Base-by-base conservation (phyloP, 257 asterid genomes). In the Buddleja alternifolia region DNA sequence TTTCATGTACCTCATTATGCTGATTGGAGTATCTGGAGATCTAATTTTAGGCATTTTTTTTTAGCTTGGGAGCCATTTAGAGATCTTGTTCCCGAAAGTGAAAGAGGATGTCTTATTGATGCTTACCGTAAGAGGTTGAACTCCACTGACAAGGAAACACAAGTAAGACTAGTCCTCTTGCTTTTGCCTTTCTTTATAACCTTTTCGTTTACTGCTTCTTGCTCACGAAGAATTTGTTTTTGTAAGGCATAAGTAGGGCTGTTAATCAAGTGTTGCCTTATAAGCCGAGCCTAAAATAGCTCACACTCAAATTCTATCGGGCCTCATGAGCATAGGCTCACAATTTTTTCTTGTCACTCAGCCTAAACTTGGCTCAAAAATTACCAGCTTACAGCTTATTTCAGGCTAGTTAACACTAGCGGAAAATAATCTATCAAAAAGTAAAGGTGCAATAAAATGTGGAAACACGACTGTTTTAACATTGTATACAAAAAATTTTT, bases 21-120 rank as follows among this genome's bases (percentile, higher is more conserved):
- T 55, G 44, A 54, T 64, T 73, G 50, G 64, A 67, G 21, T 41
- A 36, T 8, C 48, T 29, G 53, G 48, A 51, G 56, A 42, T 60
- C 23, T 65, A 36, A 66, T 42, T 36, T 58, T 68, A 66, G 52
- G 47, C 16, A 25, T 24, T 67, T 41, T 14, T 47, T 54, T 83
- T 55, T 84, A 94, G 99, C 87, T 40, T 93, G 99, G 99, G 97
- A 93, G 80, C 82, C 92, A 54, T 93, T 90, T 82, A 88, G 92
- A 79, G 97, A 90, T 80, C 89, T 84, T 75, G 87, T 93, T 74
- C 99, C 99, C 5, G 97, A 86, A 73, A 75, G 85, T 78, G 99
- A 93, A 82, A 85, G 99, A 75, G 87, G 84, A 17, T 84, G 93
- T 75, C 77, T 90, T 24, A 79, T 93, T 36, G 82, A 93, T 61